Base-by-base conservation (phyloP, 768 basidiomycete species). In the Coprinopsis strossmayeri region DNA sequence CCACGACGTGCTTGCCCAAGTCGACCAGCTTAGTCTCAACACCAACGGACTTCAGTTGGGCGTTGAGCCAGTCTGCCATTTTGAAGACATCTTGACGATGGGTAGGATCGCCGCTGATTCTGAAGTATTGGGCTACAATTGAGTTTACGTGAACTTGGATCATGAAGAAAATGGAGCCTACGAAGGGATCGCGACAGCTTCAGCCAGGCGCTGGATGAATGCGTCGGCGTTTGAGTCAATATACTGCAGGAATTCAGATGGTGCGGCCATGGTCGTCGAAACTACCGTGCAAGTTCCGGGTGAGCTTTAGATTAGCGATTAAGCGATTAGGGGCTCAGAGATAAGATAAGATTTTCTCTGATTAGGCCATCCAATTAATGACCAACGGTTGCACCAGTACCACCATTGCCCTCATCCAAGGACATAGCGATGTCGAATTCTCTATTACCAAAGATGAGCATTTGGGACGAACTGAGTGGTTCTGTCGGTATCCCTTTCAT, bases 51-150 rank as follows among this genome's bases (percentile, higher is more conserved):
- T 77, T 77, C 50, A 98, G 79, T 61, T 92, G 78, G 3, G 59
- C 63, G 50, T 87, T 73, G 49, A 97, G 75, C 81, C 83, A 98
- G 28, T 81, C 68, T 0, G 82, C 86, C 96, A 99, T 99, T 55
- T 70, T 74, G 60, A 88, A 70, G 53, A 94, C 91, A 63, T 91
- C 84, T 39, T 74, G 64, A 34, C 93, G 82, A 59, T 77, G 81
- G 3, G 73, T 65, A 13, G 78, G 77, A 65, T 91, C 88, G 17
- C 84, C 78, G 51, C 81, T 82, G 53, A 91, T 70, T 57, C 87
- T 85, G 59, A 54, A n/a, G n/a, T n/a, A n/a, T n/a, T n/a, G n/a
- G n/a, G 21, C 4, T 10, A 42, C 11, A 11, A 17, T 13, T 18
- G 23, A 42, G 40, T 24, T 21, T 7, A 10, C 9, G 9, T 38